Evolutionary conservation across 1,139 yeast species (phyloP).

Genomic region (Scheffersomyces lignicola): DNA sequence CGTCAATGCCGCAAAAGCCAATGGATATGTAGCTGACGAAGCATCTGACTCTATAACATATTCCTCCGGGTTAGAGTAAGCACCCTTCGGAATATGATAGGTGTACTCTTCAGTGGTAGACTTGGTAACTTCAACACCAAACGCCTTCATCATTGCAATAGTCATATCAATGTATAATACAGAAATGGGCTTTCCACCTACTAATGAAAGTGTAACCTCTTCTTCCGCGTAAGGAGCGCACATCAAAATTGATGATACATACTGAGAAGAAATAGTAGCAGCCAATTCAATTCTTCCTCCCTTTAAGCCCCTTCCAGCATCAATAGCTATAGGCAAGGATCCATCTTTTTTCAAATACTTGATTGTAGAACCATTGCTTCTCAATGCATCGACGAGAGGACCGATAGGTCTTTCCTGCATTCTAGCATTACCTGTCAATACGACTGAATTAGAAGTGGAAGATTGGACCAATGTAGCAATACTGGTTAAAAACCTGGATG

Average conservation of each 20-base stretch:
- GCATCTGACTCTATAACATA: constrained; percentile 96
- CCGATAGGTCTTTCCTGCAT: constrained; percentile 99
- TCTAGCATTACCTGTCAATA: constrained; percentile 90
- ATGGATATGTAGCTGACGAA: constrained; percentile 97
- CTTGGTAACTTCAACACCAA: constrained; percentile 78
- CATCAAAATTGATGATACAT: constrained; percentile 94
- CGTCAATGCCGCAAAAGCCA: constrained; percentile 97
- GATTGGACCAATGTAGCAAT: constrained; percentile 76
- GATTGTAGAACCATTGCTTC: constrained; percentile 73
- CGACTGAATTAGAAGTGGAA: constrained; percentile 42
- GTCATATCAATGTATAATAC: constrained; percentile 97
- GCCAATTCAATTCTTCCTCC: constrained; percentile 95
- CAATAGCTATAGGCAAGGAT: constrained; percentile 79
- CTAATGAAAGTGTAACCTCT: constrained; percentile 84
- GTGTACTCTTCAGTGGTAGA: constrained; percentile 76
- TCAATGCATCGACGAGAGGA: constrained; percentile 89
- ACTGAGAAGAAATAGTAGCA: constrained; percentile 96
- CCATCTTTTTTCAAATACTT: constrained; percentile 73
- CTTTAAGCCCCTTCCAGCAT: constrained; percentile 67
- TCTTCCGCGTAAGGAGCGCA: constrained; percentile 94
- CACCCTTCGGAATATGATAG: constrained; percentile 85
- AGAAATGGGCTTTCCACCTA: constrained; percentile 96
- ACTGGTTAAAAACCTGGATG: constrained; percentile 89
- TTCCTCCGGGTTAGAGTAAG: constrained; percentile 75
- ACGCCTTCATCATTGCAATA: constrained; percentile 87